phyloP scores from a whole-genome alignment of 1,284 basidiomycete genomes.

The Ceratobasidium sp. region DNA sequence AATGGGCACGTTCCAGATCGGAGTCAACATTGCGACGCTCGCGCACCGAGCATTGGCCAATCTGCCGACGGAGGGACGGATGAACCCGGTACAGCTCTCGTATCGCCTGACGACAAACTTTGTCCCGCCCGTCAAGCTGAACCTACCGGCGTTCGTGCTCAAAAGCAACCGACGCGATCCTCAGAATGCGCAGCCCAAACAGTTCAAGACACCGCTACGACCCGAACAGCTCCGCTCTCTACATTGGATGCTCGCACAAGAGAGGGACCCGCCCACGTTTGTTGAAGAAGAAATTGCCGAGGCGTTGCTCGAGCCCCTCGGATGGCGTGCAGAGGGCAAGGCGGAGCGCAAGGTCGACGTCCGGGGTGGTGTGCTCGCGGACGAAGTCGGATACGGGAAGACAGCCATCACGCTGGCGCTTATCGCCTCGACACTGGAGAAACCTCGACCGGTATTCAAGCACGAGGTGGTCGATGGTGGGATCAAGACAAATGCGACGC shows the following conservation, averaged over 20 bases:
- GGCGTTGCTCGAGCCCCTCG: constrained; percentile 83
- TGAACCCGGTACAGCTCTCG: constrained; percentile 67
- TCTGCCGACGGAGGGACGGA: constrained; percentile 70
- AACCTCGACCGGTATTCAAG: constrained; percentile 68
- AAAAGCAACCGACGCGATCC: constrained; percentile 82
- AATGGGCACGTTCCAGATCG: constrained; percentile 80
- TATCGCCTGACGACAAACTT: constrained; percentile 88
- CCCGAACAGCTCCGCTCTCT: constrained; percentile 90
- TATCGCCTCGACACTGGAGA: constrained; percentile 73
- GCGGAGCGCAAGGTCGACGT: constrained; percentile 80
- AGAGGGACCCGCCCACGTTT: constrained; percentile 74
- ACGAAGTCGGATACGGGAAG: constrained; percentile 97
- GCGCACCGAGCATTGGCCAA: constrained; percentile 88
- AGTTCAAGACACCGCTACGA: constrained; percentile 79
- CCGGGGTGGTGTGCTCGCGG: constrained; percentile 92
- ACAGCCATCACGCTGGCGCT: constrained; percentile 94
- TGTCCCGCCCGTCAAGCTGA: constrained; percentile 69
- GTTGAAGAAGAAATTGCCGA: constrained; percentile 95
- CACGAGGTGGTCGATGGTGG: constrained; percentile 66
- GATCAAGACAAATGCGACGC: constrained; percentile 79
- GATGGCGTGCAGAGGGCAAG: constrained; percentile 93
- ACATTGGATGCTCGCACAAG: constrained; percentile 91
- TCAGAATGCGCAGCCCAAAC: constrained; percentile 79
- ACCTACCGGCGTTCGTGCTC: constrained; percentile 72
- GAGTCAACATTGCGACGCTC: constrained; percentile 87